A percentile compares a stretch with the other conserved stretches of the same genome.
Conservation (phyloP, 768 basidiomycete genomes). For the Trametes villosa region DNA sequence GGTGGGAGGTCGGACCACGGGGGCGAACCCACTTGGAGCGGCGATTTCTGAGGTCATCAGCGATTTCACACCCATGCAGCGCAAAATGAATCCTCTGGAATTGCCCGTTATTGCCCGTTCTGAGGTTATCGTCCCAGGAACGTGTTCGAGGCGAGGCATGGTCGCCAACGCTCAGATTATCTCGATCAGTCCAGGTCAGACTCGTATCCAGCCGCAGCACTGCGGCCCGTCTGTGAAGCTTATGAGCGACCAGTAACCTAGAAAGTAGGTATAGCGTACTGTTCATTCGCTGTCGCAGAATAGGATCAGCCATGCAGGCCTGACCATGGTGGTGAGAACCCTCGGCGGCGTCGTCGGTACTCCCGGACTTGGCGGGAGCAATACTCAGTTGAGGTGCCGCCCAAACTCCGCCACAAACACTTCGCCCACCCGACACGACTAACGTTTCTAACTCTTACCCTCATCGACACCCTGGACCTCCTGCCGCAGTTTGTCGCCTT, state of each 20-base stretch:
- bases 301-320: not conserved
- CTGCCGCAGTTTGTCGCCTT: too few species aligned
- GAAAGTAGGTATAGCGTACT: not conserved
- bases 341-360: too few species aligned
- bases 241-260: too few species aligned
- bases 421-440: too few species aligned
- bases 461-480: too few species aligned
- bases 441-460: too few species aligned
- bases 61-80: constrained; percentile 7
- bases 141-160: constrained; percentile 33
- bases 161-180: constrained; percentile 18
- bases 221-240: not conserved
- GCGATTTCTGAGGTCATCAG: constrained; percentile 23
- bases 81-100: constrained; percentile 14
- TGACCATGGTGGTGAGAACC: too few species aligned
- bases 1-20: constrained; percentile 23
- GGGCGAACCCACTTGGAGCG: constrained; percentile 19
- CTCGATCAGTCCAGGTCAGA: constrained; percentile 21
- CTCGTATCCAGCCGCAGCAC: constrained; percentile 12
- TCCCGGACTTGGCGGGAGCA: too few species aligned
- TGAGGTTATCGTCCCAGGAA: constrained; percentile 24
- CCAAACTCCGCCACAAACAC: too few species aligned
- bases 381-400: too few species aligned
- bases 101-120: too few species aligned
- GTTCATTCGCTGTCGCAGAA: not conserved